Percentiles rank a stretch among this genome's conserved stretches.
These are phyloP conservation scores for Hypoxylon sp. DNA, from an alignment of 2,329 filamentous ascomycete genomes.

Conservation along the genomic window DNA sequence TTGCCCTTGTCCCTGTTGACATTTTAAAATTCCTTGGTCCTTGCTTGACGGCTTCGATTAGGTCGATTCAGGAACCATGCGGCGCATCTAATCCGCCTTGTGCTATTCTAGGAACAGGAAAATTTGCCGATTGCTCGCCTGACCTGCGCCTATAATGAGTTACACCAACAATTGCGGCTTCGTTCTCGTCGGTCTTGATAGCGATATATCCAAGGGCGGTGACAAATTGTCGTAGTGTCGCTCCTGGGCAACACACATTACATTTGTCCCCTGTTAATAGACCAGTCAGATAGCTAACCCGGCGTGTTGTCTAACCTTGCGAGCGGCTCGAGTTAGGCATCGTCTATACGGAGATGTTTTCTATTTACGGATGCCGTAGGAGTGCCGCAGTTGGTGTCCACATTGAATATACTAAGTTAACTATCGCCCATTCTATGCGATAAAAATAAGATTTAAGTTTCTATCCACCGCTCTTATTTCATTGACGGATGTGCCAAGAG, in stretches of 20 bases:
- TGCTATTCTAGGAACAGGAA: conserved; percentile 35
- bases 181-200: not conserved
- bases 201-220: not conserved
- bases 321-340: not conserved
- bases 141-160: too few species aligned
- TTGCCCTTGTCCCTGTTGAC: not conserved
- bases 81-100: conserved; percentile 15
- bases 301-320: not conserved
- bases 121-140: conserved; percentile 14
- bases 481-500: not conserved
- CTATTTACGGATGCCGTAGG: not conserved
- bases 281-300: not conserved
- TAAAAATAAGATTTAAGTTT: too few species aligned
- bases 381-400: not conserved
- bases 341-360: conserved; percentile 1
- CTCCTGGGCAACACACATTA: not conserved
- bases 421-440: too few species aligned
- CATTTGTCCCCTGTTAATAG: not conserved
- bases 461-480: too few species aligned
- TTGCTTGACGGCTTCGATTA: not conserved
- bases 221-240: not conserved
- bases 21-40: not conserved
- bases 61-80: not conserved
- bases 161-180: not conserved
- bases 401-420: not conserved